These are phyloP conservation scores for Penicillium dipodomyicola DNA, from an alignment of 495 filamentous ascomycete genomes.

Conservation along the genomic window DNA sequence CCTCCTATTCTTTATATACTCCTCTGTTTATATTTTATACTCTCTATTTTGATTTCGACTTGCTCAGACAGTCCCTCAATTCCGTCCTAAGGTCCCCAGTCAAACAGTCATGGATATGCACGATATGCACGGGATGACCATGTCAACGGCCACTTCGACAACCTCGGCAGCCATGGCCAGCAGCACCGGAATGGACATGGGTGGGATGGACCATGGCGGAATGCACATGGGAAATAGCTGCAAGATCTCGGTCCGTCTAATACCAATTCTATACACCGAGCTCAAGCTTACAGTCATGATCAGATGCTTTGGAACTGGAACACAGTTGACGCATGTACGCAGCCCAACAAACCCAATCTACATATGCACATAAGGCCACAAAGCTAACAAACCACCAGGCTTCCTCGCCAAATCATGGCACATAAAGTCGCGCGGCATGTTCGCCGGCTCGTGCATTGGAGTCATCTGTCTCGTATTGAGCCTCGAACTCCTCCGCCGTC, in stretches of 20 bases:
- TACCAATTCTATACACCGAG: constrained; percentile 2
- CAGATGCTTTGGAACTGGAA: constrained; percentile 82
- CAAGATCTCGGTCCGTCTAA: constrained; percentile 42
- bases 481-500: constrained; percentile 62
- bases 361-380: not conserved
- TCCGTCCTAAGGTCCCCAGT: not conserved
- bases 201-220: constrained; percentile 39
- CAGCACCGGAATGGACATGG: constrained; percentile 22
- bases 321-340: constrained; percentile 61
- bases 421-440: constrained; percentile 57
- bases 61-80: not conserved
- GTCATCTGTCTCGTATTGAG: constrained; percentile 59
- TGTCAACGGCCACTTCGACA: not conserved
- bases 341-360: not conserved
- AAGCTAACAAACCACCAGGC: constrained; percentile 30
- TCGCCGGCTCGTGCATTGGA: constrained; percentile 70
- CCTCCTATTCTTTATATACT: not conserved
- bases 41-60: not conserved
- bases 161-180: constrained; percentile 11
- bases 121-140: constrained; percentile 1
- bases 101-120: constrained; percentile 1
- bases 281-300: constrained; percentile 4
- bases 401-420: constrained; percentile 68
- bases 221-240: constrained; percentile 33
- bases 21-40: not conserved